Evolutionary conservation across 768 basidiomycete species (phyloP), one percentile per base, ranked within the genome.

Genomic region (Serendipita sp.): DNA sequence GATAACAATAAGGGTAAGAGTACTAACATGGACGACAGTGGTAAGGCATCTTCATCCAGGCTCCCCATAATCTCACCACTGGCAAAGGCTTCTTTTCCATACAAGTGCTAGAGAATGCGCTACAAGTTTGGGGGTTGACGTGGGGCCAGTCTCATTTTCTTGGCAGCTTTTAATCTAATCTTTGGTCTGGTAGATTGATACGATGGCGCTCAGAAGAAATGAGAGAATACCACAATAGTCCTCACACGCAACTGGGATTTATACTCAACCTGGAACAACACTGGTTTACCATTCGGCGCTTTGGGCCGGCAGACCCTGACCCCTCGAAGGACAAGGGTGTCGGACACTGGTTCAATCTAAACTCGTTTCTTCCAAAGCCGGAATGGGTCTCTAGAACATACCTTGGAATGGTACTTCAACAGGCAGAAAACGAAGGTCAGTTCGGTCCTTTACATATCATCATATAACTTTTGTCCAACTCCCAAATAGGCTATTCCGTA

Each of bases 11-110:
- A 63, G 72, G 86, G 74, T 77, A 80, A 66, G 51, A 76, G 75
- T 64, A 71, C 70, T 67, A 96, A 96, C 71, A 90, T 93, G 88
- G 92, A 96, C 69, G 92, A 94, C 72, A 91, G 90, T 32, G 92
- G 91, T 84, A 67, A 38, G 70, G 64, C 7, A 58, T n/a, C 44
- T 23, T 35, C 67, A 36, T 0, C 34, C 13, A 35, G 15, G 58
- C 44, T 10, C 28, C 18, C 18, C 35, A 63, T 18, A 28, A n/a
- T 63, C 34, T 48, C 34, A 23, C 36, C 32, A 35, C 8, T 23
- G 32, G 15, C 23, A 13, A 68, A 91, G 89, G 90, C 1, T 96
- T 91, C 73, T 96, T 96, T 75, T 94, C 92, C 1, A 80, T 95
- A 0, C 91, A 92, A 68, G 93, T 95, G 1, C 73, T 95, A 16